Conservation (phyloP, 176 grass and related monocot species). For the Tillandsia fasciculata region DNA sequence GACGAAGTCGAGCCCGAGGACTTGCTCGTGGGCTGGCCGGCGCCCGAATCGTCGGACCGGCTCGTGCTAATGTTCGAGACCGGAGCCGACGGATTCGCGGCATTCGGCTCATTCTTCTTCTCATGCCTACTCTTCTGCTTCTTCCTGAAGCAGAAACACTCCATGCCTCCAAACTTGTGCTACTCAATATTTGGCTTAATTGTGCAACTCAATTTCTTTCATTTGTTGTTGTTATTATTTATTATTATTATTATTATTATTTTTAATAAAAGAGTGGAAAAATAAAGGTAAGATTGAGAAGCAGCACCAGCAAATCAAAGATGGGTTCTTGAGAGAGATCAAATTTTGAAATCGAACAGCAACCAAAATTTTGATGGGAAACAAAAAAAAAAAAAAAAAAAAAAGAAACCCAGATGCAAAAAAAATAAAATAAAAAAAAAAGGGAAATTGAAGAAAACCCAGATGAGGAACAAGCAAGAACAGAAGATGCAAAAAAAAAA, state of each 20-base stretch:
- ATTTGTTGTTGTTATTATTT: no score
- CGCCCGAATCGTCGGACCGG: constrained; percentile 54
- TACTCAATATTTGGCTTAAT: no score
- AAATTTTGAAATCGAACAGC: neutral
- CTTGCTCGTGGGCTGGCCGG: constrained; percentile 46
- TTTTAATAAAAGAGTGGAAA: no score
- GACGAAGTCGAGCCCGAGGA: constrained; percentile 59
- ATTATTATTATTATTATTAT: no score
- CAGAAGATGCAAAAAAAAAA: constrained; percentile 1
- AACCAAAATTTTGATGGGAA: neutral
- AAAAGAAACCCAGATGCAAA: neutral
- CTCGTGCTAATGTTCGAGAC: constrained; percentile 49
- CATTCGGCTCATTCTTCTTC: constrained; percentile 3
- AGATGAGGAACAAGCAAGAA: constrained; percentile 1
- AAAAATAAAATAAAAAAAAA: no score
- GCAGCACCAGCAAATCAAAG: neutral
- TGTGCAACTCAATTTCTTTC: no score
- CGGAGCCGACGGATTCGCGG: neutral
- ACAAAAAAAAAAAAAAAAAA: no score
- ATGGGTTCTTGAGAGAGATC: neutral
- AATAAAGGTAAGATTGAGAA: neutral
- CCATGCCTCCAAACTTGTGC: constrained; percentile 27
- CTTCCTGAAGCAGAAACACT: constrained; percentile 49
- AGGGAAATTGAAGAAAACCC: neutral
- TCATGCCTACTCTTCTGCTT: constrained; percentile 3